These are phyloP conservation scores for Pisolithus albus DNA, from an alignment of 768 basidiomycete genomes.

Conservation along the genomic window DNA sequence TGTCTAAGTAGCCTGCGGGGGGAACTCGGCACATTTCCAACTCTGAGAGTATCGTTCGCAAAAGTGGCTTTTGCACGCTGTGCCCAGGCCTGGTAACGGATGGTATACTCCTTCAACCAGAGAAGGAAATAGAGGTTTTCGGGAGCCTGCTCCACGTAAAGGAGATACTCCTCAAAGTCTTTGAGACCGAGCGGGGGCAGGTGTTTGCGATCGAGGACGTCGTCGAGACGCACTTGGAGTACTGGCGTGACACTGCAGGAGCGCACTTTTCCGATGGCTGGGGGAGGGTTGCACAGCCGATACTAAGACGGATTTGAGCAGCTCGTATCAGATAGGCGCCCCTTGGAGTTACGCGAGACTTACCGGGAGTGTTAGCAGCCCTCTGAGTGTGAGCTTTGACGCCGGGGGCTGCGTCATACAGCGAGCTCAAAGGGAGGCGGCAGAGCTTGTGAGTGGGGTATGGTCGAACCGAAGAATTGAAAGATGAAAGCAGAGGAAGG, in stretches of 20 bases:
- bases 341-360: conserved; percentile 9
- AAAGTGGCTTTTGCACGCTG: conserved; percentile 22
- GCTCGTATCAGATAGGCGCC: background rate
- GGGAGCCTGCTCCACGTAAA: conserved; percentile 68
- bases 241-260: conserved; percentile 65
- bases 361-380: conserved; percentile 36
- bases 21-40: conserved; percentile 30
- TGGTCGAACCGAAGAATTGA: background rate
- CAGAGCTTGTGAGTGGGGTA: background rate
- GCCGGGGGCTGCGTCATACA: conserved; percentile 24
- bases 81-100: conserved; percentile 38
- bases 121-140: conserved; percentile 84
- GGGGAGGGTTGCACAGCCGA: conserved; percentile 63
- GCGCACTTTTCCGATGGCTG: conserved; percentile 60
- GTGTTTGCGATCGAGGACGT: conserved; percentile 69
- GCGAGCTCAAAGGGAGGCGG: background rate
- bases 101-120: conserved; percentile 71
- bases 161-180: conserved; percentile 74
- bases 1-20: conserved; percentile 23
- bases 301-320: conserved; percentile 13
- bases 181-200: conserved; percentile 74
- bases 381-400: conserved; percentile 26
- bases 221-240: conserved; percentile 62
- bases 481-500: background rate
- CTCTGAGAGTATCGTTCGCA: conserved; percentile 38